A percentile compares a stretch with the other conserved stretches of the same genome.
These are phyloP conservation scores for Aegilops umbellulata DNA, from an alignment of 176 grass and related monocot genomes.

Conservation along the genomic window DNA sequence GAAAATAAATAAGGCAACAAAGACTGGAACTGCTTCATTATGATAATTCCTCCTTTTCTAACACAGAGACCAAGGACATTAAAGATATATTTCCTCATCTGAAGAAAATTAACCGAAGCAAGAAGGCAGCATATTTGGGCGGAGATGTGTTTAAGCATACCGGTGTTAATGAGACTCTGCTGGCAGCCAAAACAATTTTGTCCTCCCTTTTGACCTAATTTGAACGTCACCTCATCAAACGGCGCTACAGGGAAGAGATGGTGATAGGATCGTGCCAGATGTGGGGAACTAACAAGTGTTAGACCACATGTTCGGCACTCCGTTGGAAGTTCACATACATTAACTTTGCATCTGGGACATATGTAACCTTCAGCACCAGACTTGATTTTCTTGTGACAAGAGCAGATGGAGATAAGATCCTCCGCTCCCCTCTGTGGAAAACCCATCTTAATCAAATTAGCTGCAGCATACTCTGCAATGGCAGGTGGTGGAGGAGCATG, in stretches of 20 bases:
- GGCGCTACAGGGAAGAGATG: constrained; percentile 91
- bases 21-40: neutral
- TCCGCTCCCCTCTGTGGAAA: constrained; percentile 97
- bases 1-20: neutral
- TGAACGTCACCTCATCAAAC: constrained; percentile 83
- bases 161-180: constrained; percentile 66
- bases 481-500: constrained; percentile 90
- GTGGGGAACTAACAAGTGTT: constrained; percentile 93
- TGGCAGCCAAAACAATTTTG: constrained; percentile 86
- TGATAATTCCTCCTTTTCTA: neutral
- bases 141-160: constrained; percentile 40
- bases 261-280: constrained; percentile 93
- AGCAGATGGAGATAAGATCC: constrained; percentile 94
- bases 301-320: constrained; percentile 89
- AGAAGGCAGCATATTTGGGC: neutral
- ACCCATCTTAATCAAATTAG: constrained; percentile 99
- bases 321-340: constrained; percentile 88
- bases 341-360: constrained; percentile 97
- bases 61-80: neutral
- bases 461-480: constrained; percentile 93
- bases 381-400: constrained; percentile 95
- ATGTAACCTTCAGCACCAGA: constrained; percentile 83
- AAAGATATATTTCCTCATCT: constrained; percentile 16
- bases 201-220: constrained; percentile 66
- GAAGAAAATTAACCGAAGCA: neutral